Evolutionary conservation across 495 filamentous ascomycete species (phyloP).

Genomic region (Aspergillus sclerotiicarbonarius): DNA sequence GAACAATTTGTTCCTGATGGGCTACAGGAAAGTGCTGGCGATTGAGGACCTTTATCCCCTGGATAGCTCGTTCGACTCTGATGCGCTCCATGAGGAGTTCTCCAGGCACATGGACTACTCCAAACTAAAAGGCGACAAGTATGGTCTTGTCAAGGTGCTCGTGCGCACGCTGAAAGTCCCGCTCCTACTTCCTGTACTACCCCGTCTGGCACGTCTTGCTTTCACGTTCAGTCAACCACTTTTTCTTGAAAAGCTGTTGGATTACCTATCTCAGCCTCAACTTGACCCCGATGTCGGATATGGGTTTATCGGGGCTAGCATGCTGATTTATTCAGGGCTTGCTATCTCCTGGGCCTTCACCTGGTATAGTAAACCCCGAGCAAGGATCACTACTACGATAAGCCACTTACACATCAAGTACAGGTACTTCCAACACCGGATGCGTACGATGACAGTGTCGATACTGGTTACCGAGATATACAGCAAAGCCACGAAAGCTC

Average conservation of each 20-base stretch:
- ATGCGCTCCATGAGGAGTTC: background rate
- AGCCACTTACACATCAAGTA: no score
- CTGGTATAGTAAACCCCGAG: slow-evolving; percentile 21
- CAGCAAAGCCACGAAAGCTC: slow-evolving; percentile 21
- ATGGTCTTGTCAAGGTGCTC: background rate
- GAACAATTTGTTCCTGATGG: background rate
- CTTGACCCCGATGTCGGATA: slow-evolving; percentile 33
- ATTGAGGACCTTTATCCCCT: background rate
- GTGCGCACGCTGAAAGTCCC: background rate
- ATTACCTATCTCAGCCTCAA: background rate
- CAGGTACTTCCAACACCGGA: slow-evolving; percentile 1
- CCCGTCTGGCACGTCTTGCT: background rate
- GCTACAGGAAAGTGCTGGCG: background rate
- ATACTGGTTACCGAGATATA: slow-evolving; percentile 47
- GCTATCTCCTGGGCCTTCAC: slow-evolving; percentile 47
- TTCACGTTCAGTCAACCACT: background rate
- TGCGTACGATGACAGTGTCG: slow-evolving; percentile 24
- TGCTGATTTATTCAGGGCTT: slow-evolving; percentile 53
- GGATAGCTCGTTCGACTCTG: background rate
- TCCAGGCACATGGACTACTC: background rate
- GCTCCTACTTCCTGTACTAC: background rate
- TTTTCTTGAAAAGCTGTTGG: background rate
- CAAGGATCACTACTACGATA: no score
- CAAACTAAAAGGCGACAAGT: background rate
- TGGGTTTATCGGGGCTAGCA: slow-evolving; percentile 54